Conservation (phyloP, 768 basidiomycete species). For the Rhizopogon rudus region DNA sequence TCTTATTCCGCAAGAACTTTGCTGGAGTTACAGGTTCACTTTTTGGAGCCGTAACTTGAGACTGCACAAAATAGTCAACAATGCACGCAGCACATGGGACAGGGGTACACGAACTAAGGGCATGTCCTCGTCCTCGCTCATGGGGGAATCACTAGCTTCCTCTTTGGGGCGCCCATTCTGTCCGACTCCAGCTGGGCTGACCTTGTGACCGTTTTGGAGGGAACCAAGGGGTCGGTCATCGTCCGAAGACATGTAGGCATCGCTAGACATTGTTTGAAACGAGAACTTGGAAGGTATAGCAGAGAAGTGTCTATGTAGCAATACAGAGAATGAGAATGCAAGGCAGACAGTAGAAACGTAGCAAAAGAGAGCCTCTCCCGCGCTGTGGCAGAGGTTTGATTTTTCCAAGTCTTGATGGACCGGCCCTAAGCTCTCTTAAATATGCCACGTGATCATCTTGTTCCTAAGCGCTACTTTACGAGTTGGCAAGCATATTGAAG, state of each 20-base stretch:
- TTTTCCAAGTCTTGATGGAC: conserved; percentile 39
- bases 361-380: conserved; percentile 20
- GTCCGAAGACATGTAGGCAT: conserved; percentile 50
- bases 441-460: conserved; percentile 18
- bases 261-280: conserved; percentile 36
- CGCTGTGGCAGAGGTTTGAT: conserved; percentile 19
- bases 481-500: background rate
- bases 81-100: conserved; percentile 1
- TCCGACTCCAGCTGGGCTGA: conserved; percentile 36
- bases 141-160: conserved; percentile 37
- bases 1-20: conserved; percentile 40
- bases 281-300: conserved; percentile 1
- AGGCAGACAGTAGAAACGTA: conserved; percentile 24
- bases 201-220: conserved; percentile 36
- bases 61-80: conserved; percentile 34
- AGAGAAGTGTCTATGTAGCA: conserved; percentile 20
- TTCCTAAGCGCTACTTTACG: background rate
- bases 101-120: conserved; percentile 52
- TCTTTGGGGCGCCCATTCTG: conserved; percentile 35
- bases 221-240: conserved; percentile 49
- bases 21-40: conserved; percentile 12
- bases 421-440: conserved; percentile 47
- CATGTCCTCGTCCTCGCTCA: conserved; percentile 70
- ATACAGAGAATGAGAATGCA: conserved; percentile 15
- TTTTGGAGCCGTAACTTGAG: conserved; percentile 50